Evolutionary conservation across 116 monocot genomes (phyloP), one percentile per base, ranked within the genome.

Genomic region (Posidonia oceanica): DNA sequence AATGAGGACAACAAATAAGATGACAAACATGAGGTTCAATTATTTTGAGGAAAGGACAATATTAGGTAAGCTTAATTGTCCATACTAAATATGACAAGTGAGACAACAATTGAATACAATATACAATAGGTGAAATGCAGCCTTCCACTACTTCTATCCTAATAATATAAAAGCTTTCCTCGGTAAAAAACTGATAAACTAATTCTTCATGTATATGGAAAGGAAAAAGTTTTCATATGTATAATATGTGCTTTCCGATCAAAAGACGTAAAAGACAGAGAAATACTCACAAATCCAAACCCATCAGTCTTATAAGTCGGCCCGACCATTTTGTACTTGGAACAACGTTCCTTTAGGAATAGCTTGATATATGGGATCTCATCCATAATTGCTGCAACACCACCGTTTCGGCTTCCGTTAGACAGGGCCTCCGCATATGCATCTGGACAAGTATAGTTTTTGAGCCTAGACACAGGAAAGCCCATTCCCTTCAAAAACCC

Each of bases 221-320:
- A 37, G 63, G 63, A 15, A 14, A 8, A n/a, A n/a, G n/a, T n/a
- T n/a, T n/a, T n/a, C 63, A 39, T 76, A 62, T 22, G 29, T 12
- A 20, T 22, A 10, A 0, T 59, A 21, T 23, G 14, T 10, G 21
- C 14, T 22, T 5, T 13, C 10, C 17, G 16, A 61, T 61, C 29
- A 4, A 36, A 11, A 22, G 13, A 12, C 2, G 22, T 29, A 36
- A 21, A 61, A 36, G 1, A 29, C 29, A 61, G 15, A 4, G 39
- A 54, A 59, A 11, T 42, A 67, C 82, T 78, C 8, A 82, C 82
- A 68, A 82, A 82, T 64, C 82, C 82, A 63, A 78, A 82, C 17
- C 82, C 82, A 54, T 60, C 71, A 2, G 74, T 56, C 44, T 71
- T 74, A 71, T 82, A 75, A 15, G 59, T 74, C 14, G 54, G 54